Evolutionary conservation across 805 yeast genomes (phyloP), one percentile per base, ranked within the genome.

Genomic region (Wilhelminamyces savonicus): DNA sequence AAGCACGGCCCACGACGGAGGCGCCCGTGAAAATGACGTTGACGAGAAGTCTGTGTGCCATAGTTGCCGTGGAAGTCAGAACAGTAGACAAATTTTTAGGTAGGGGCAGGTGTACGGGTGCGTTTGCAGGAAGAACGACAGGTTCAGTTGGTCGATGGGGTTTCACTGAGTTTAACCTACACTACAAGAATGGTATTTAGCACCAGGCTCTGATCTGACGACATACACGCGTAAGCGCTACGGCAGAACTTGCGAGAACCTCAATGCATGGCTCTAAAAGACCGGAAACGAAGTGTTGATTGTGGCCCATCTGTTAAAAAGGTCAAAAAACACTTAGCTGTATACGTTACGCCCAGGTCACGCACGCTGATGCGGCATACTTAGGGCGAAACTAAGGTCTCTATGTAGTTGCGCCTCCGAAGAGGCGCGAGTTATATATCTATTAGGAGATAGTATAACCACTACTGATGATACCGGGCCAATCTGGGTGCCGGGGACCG

Each of bases 11-110:
- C 52, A 92, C 87, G 18, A 90, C 97, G 44, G 85, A 80, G 4
- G 97, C 94, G 34, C 97, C 97, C 7, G 97, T 88, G 49, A 88
- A 74, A 28, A 87, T 71, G 40, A 92, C 95, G 58, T 84, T 90
- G 41, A 84, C 85, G 32, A 90, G 52, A 34, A 94, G 71, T 66
- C 97, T 77, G 57, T 92, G 95, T 39, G 98, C 97, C 97, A 65
- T 64, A 23, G 32, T 9, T 26, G 23, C 16, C 21, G 21, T 17
- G 20, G n/a, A n/a, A n/a, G 27, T 16, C 21, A 17, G 21, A 15
- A 10, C 14, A 18, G n/a, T n/a, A 4, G 13, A 4, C 9, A 13
- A 7, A 7, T 8, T 10, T 19, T 16, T 7, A 3, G n/a, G 15
- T 12, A 9, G n/a, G 26, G 14, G n/a, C 16, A 30, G 18, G 23